Base-by-base conservation (phyloP, 345 rosid genomes). In the Citrus mangshanensis region DNA sequence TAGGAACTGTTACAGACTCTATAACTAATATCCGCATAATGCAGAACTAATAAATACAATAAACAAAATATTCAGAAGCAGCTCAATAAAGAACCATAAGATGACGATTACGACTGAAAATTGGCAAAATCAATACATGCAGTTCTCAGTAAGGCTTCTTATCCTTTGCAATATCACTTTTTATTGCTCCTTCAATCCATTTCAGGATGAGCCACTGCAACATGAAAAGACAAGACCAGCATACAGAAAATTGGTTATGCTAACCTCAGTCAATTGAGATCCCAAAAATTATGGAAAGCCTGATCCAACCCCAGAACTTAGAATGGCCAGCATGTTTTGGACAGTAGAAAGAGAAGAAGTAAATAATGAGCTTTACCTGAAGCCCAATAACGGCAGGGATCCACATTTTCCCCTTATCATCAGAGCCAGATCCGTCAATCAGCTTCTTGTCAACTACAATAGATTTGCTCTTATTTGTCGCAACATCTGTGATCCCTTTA, bases 341-440 rank as follows among this genome's bases (percentile, higher is more conserved):
- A 12, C 18, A 3, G 18, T 46, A 46, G 51, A 46, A 42, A 42
- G 51, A 4, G 51, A 46, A 42, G 51, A 42, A 46, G 51, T 3
- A 12, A 13, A 25, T 22, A 71, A 30, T 14, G 72, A 22, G 38
- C 35, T 72, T 80, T 83, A 93, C 94, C 97, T 93, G 95, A 85
- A 83, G 73, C 70, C 76, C 94, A 28, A 89, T 76, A 78, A 90
- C 77, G 49, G 85, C 84, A 64, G 97, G 97, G 79, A 93, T 90
- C 70, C 81, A 80, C 66, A 84, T 70, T 84, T 93, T 91, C 62
- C 95, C 95, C 86, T 73, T 88, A 16, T 90, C 92, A 75, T 89
- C 88, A 30, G 93, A 75, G 75, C 89, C 87, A 30, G 95, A 89
- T 24, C 95, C 95, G 79, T 89, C 94, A 8, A 93, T 89, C 84